A percentile compares a stretch with the other conserved stretches of the same genome.
phyloP scores from a whole-genome alignment of 2,329 filamentous ascomycete genomes.

The Fusarium nisikadoi region DNA sequence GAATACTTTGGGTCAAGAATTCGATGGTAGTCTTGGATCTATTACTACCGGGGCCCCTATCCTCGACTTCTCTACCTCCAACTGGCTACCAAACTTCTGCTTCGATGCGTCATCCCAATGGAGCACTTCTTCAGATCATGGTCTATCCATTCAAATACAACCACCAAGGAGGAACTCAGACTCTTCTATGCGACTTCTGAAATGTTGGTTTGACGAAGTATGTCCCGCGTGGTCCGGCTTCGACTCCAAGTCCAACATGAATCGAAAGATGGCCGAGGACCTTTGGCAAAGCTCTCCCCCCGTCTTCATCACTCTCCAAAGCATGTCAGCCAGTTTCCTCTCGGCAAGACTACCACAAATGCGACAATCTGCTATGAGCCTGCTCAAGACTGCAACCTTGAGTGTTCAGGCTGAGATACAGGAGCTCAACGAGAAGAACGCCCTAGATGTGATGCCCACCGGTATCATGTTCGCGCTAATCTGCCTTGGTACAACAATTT shows the following conservation, averaged over 20 bases:
- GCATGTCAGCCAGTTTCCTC: background rate
- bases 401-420: background rate
- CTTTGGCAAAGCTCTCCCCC: background rate
- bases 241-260: background rate
- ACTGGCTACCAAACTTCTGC: background rate
- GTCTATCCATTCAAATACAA: fast-evolving
- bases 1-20: background rate
- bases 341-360: background rate
- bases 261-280: background rate
- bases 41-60: fast-evolving
- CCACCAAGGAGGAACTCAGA: fast-evolving
- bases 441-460: fast-evolving
- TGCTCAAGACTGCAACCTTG: background rate
- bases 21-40: background rate
- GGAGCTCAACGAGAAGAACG: background rate
- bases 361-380: background rate
- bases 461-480: background rate
- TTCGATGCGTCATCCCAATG: fast-evolving
- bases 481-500: background rate
- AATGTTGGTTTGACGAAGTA: background rate
- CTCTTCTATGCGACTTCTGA: background rate
- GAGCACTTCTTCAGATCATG: fast-evolving
- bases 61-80: background rate
- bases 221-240: background rate
- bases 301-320: background rate